Evolutionary conservation across 202 grass and related monocot species (phyloP), one percentile per base, ranked within the genome.

Genomic region (Zizania palustris): DNA sequence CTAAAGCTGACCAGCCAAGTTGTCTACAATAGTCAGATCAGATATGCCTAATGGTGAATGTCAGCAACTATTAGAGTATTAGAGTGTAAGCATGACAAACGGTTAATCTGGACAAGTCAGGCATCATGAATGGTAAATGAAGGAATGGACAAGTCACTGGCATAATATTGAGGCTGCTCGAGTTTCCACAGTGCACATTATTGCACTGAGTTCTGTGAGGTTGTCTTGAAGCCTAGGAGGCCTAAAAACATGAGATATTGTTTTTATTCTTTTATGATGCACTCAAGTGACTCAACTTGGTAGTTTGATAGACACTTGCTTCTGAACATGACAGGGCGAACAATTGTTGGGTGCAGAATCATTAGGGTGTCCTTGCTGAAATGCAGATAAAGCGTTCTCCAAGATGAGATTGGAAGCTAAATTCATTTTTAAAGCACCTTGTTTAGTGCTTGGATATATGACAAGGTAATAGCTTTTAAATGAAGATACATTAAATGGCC

Each of bases 401-500:
- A 66, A 71, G 16, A 57, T 19, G 49, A 60, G 22, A 76, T 49
- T 45, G 7, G 37, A 60, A 72, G 35, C 19, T 76, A 80, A 45
- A 75, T 56, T 83, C 57, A 54, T 71, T 72, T 9, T 14, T 21
- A 7, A 77, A 85, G 28, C 60, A 69, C 19, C 33, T 21, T 74
- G 8, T 65, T 84, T 69, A 76, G 42, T 63, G 60, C 46, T 65
- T 74, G 14, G 54, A 82, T 70, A 69, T 22, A 20, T 63, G 33
- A 11, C 41, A 80, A 75, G 15, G 51, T 55, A 55, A 20, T 60
- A 87, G 68, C 9, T 54, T 64, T 65, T 46, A 69, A 90, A 70
- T 63, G 53, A 65, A 83, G 46, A 63, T 75, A 87, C 84, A 84
- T 87, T 71, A 76, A 44, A 65, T 62, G 66, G 53, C 14, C 71